Evolutionary conservation across 306 rosid species (phyloP).

Genomic region (Medicago arabica): DNA sequence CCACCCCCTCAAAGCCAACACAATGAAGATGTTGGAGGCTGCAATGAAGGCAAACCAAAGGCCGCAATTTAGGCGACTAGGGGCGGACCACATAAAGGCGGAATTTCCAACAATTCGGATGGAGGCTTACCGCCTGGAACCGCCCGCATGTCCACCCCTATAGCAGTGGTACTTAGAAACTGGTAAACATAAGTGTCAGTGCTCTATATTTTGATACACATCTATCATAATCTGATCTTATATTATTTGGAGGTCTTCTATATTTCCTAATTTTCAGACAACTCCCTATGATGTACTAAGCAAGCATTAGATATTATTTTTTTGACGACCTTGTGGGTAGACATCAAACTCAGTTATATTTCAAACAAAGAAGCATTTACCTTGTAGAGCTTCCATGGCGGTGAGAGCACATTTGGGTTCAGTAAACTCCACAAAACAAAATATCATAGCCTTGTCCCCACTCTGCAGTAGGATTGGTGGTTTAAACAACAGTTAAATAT

Average conservation of each 20-base stretch:
- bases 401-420: conserved; percentile 67
- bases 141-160: too few species aligned
- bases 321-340: neutral
- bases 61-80: too few species aligned
- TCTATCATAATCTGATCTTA: conserved; percentile 26
- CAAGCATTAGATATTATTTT: neutral
- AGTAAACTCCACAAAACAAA: conserved; percentile 81
- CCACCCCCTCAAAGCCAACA: too few species aligned
- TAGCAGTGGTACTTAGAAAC: neutral
- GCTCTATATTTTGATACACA: conserved; percentile 1
- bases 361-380: conserved; percentile 16
- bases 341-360: conserved; percentile 31
- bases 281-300: neutral
- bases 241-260: conserved; percentile 1
- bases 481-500: conserved; percentile 36
- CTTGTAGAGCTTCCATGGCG: conserved; percentile 81
- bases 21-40: too few species aligned
- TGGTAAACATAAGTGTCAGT: neutral
- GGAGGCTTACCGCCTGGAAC: too few species aligned
- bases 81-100: too few species aligned
- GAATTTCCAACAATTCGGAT: too few species aligned
- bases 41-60: too few species aligned
- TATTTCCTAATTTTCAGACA: conserved; percentile 15
- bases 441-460: conserved; percentile 72
- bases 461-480: conserved; percentile 54